Percentiles rank a stretch among this genome's conserved stretches.
These are phyloP conservation scores for Bruguiera gymnorhiza DNA, from an alignment of 345 rosid genomes.

Conservation along the genomic window DNA sequence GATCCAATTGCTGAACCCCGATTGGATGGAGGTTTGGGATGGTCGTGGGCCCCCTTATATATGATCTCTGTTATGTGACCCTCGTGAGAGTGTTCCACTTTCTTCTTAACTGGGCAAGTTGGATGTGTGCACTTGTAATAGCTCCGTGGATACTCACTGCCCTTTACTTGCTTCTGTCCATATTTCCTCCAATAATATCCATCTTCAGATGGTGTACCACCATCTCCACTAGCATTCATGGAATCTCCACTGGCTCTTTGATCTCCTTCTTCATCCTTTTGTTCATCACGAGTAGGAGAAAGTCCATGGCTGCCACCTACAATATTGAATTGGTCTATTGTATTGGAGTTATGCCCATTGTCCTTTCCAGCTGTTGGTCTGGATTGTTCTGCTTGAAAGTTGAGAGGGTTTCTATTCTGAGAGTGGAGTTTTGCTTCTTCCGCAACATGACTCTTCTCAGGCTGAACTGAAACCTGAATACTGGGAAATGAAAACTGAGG, in stretches of 20 bases:
- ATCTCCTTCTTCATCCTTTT: constrained; percentile 60
- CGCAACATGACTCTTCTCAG: constrained; percentile 34
- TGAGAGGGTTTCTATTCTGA: constrained; percentile 38
- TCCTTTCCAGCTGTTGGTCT: constrained; percentile 39
- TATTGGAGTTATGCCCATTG: constrained; percentile 26
- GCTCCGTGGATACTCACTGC: constrained; percentile 94
- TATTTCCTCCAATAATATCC: constrained; percentile 96
- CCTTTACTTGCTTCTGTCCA: constrained; percentile 94
- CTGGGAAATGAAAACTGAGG: constrained; percentile 47
- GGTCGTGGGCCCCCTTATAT: constrained; percentile 89
- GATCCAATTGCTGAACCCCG: constrained; percentile 59
- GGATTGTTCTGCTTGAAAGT: constrained; percentile 38
- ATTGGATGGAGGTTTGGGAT: constrained; percentile 65
- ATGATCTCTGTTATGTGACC: constrained; percentile 96
- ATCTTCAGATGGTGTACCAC: constrained; percentile 60
- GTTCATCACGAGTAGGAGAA: constrained; percentile 61
- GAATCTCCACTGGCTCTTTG: constrained; percentile 51
- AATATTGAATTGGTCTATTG: constrained; percentile 37
- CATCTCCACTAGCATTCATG: constrained; percentile 9
- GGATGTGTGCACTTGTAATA: constrained; percentile 94
- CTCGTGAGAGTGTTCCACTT: constrained; percentile 88
- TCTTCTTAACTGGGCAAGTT: constrained; percentile 86
- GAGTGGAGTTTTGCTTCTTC: constrained; percentile 38
- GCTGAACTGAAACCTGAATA: constrained; percentile 46
- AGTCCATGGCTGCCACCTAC: constrained; percentile 40